Evolutionary conservation across 2,329 filamentous ascomycete species (phyloP).

Genomic region (Penicillium frequentans): DNA sequence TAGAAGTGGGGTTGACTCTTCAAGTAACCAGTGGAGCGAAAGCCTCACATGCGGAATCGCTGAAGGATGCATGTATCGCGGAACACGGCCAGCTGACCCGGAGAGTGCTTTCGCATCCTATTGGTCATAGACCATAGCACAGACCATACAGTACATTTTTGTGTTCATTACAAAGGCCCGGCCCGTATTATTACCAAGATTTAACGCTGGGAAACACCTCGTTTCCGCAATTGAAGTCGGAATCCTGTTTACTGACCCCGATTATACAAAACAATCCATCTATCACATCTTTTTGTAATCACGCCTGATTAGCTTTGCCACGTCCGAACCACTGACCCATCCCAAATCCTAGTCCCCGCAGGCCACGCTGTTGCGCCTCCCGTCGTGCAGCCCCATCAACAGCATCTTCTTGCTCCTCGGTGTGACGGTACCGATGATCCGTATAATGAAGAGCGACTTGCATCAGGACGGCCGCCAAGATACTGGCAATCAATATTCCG

Average conservation of each 20-base stretch:
- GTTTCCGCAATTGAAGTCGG: background rate
- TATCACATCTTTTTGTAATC: background rate
- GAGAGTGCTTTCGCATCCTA: too few species aligned
- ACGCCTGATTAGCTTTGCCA: slow-evolving; percentile 3
- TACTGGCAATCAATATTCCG: slow-evolving; percentile 76
- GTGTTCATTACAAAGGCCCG: too few species aligned
- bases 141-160: background rate
- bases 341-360: slow-evolving; percentile 33
- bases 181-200: too few species aligned
- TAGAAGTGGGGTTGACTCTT: too few species aligned
- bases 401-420: slow-evolving; percentile 14
- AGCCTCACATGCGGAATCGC: too few species aligned
- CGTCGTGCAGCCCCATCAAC: slow-evolving; percentile 37
- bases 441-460: slow-evolving; percentile 58
- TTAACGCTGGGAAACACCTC: too few species aligned
- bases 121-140: background rate
- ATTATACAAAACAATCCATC: background rate
- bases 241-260: background rate
- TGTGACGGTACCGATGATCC: slow-evolving; percentile 23
- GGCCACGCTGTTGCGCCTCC: slow-evolving; percentile 37
- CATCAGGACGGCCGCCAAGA: slow-evolving; percentile 67
- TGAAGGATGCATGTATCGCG: too few species aligned
- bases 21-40: too few species aligned
- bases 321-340: slow-evolving; percentile 13
- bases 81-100: too few species aligned